These are phyloP conservation scores for Fusarium sulawesiense DNA, from an alignment of 2,329 filamentous ascomycete genomes.

Conservation along the genomic window DNA sequence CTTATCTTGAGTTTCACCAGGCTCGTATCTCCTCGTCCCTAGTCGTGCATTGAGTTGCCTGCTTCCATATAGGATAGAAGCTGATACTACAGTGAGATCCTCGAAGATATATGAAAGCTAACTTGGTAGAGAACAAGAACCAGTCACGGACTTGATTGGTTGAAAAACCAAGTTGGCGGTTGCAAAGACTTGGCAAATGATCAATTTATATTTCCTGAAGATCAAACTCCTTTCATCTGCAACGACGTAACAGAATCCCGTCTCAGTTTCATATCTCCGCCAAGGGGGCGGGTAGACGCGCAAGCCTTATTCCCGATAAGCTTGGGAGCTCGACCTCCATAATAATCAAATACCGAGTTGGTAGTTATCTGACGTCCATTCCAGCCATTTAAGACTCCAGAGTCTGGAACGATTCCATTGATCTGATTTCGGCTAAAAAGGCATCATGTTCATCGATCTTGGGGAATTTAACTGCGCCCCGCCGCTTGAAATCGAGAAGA, in stretches of 20 bases:
- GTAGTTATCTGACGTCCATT: neutral
- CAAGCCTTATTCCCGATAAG: conserved; percentile 37
- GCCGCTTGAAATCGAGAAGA: conserved; percentile 18
- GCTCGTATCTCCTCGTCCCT: neutral
- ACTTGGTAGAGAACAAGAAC: neutral
- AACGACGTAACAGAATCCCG: conserved; percentile 5
- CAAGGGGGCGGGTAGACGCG: conserved; percentile 24
- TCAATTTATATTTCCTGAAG: neutral
- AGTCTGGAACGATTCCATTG: conserved; percentile 17
- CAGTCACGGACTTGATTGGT: neutral
- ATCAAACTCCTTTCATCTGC: conserved; percentile 3
- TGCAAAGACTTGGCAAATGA: neutral
- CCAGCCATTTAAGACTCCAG: neutral
- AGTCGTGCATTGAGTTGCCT: neutral
- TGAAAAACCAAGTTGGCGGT: neutral
- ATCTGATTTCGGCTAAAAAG: conserved; percentile 8
- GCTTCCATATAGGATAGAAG: neutral
- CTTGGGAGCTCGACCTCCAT: neutral
- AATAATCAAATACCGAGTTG: neutral
- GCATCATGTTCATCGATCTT: neutral
- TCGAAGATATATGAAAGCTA: neutral
- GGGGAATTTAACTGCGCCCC: conserved; percentile 1
- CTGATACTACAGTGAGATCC: neutral
- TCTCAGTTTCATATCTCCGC: conserved; percentile 21
- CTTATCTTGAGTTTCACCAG: neutral